These are phyloP conservation scores for Hansenula anomala DNA, from an alignment of 1,139 yeast species.

Conservation along the genomic window DNA sequence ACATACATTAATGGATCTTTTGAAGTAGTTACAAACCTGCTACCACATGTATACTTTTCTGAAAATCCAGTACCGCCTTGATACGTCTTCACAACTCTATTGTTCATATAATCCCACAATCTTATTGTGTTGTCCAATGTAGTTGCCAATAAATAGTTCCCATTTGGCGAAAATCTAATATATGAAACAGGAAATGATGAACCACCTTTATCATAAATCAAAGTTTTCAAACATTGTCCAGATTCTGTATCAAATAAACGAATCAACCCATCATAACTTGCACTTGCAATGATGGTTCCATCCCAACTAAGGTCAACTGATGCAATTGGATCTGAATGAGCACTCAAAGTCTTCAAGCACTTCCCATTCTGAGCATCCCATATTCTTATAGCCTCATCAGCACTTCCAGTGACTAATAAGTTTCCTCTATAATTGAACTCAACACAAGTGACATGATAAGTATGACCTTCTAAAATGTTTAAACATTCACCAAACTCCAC, in stretches of 20 bases:
- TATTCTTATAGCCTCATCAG: conserved; percentile 85
- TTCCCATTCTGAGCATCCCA: conserved; percentile 83
- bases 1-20: conserved; percentile 11
- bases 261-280: conserved; percentile 86
- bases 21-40: conserved; percentile 13
- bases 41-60: conserved; percentile 17
- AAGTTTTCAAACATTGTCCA: conserved; percentile 88
- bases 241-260: conserved; percentile 83
- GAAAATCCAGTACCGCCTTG: conserved; percentile 17
- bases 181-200: conserved; percentile 74
- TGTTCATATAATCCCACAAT: conserved; percentile 79
- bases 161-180: conserved; percentile 77
- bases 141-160: conserved; percentile 71
- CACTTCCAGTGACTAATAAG: conserved; percentile 72
- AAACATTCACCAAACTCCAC: conserved; percentile 45
- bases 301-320: conserved; percentile 72
- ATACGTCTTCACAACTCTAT: conserved; percentile 74
- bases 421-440: conserved; percentile 73
- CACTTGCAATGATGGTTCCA: conserved; percentile 78
- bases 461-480: conserved; percentile 70
- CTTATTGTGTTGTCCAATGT: conserved; percentile 77
- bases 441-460: conserved; percentile 77
- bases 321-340: conserved; percentile 90
- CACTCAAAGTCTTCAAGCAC: conserved; percentile 76
- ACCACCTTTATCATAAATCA: conserved; percentile 65